Base-by-base conservation (phyloP, 1,284 basidiomycete species). In the Cryptococcus wingfieldii region DNA sequence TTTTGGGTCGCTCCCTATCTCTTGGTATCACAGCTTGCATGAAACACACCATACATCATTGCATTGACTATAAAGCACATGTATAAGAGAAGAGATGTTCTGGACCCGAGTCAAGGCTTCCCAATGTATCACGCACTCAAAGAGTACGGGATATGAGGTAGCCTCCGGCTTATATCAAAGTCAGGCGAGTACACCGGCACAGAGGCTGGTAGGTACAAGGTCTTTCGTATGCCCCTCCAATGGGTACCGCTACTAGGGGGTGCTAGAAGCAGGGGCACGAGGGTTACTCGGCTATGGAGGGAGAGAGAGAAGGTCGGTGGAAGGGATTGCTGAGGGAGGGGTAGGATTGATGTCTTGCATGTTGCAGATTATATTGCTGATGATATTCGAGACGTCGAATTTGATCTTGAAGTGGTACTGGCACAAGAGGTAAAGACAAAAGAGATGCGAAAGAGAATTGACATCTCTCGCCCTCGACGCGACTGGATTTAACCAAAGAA, bases 131-230 rank as follows among this genome's bases (percentile, higher is more conserved):
- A 42, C n/a, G 44, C 53, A 53, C 62, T 62, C 68, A 63, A 64
- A 56, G 62, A 63, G 62, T 56, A 60, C 55, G 54, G 46, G 42
- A 47, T 38, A 50, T 45, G 55, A 51, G 57, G 53, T 50, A 56
- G 58, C 55, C 66, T 72, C 70, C 70, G 70, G 70, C 70, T 72
- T 72, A 72, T 71, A 67, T 72, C 70, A 72, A 72, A 63, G 70
- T 66, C 65, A 63, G 64, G 37, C 19, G 18, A 16, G 25, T 50
- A 42, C n/a, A 42, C 41, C 41, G n/a, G 31, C 31, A 34, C 31
- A 34, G 5, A 34, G 41, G n/a, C 39, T 34, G 18, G 19, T 42
- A 38, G 28, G 19, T 45, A 25, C 27, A 46, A 44, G 45, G 38
- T 58, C 43, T 25, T 63, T 52, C 23, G 19, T 67, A 50, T 69